Conservation (phyloP, 2,329 filamentous ascomycete species). For the Plectosphaerella cucumerina region DNA sequence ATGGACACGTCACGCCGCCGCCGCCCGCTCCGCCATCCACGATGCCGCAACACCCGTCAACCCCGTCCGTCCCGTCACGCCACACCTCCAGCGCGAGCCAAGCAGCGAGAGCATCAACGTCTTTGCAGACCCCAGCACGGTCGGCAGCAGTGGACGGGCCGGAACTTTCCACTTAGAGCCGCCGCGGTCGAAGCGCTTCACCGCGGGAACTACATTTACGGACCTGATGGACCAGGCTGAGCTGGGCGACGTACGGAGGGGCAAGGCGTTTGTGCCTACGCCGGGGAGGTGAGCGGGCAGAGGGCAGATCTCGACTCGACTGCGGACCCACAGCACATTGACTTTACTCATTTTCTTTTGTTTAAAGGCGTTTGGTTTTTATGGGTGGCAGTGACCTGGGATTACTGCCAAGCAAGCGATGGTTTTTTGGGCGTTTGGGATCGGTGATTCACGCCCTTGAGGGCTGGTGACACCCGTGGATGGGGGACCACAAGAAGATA, state of each 20-base stretch:
- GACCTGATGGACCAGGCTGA: constrained; percentile 47
- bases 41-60: constrained; percentile 11
- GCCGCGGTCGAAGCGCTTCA: constrained; percentile 13
- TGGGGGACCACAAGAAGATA: not conserved
- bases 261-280: constrained; percentile 36
- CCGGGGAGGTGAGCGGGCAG: constrained; percentile 15
- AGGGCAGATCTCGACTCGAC: not conserved
- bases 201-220: constrained; percentile 44
- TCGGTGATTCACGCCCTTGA: no score
- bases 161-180: constrained; percentile 5
- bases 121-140: constrained; percentile 43
- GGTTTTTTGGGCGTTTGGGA: not conserved
- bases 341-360: not conserved
- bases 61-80: constrained; percentile 10
- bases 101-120: constrained; percentile 49
- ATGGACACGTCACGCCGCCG: constrained; percentile 17
- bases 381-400: not conserved
- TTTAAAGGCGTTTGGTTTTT: not conserved
- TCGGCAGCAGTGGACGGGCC: constrained; percentile 16
- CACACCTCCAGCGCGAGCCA: constrained; percentile 33
- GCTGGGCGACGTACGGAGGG: constrained; percentile 35
- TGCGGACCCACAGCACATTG: not conserved
- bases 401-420: no score
- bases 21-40: constrained; percentile 8
- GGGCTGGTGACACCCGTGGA: not conserved